These are phyloP conservation scores for Claviceps purpurea DNA, from an alignment of 2,329 filamentous ascomycete species.

Conservation along the genomic window DNA sequence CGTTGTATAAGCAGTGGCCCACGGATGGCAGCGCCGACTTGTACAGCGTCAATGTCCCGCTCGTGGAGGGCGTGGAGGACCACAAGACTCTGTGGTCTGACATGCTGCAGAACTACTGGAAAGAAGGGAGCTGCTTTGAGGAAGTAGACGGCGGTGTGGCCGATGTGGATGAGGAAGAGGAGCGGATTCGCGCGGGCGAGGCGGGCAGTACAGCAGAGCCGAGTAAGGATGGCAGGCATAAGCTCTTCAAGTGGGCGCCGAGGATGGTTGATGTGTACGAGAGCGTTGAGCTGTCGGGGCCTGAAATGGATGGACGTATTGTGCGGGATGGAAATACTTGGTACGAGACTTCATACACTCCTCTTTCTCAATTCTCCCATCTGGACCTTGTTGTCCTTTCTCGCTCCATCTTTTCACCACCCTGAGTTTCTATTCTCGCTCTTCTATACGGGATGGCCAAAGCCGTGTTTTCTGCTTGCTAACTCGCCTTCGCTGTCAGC, in stretches of 20 bases:
- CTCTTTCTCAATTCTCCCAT: neutral
- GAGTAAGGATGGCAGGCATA: constrained; percentile 49
- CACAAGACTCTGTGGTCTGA: constrained; percentile 69
- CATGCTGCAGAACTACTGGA: constrained; percentile 88
- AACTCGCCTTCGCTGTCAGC: constrained; percentile 28
- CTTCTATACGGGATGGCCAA: too few species aligned
- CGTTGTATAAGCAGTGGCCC: constrained; percentile 63
- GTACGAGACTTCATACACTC: constrained; percentile 28
- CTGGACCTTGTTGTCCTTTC: neutral
- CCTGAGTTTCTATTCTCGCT: too few species aligned
- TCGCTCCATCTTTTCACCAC: neutral
- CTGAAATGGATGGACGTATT: constrained; percentile 86
- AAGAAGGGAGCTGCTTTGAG: constrained; percentile 70
- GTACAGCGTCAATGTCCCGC: constrained; percentile 84
- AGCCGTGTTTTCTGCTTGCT: neutral
- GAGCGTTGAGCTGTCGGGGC: constrained; percentile 65
- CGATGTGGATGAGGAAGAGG: constrained; percentile 58
- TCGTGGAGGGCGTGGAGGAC: constrained; percentile 60
- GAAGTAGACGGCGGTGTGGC: constrained; percentile 56
- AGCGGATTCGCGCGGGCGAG: constrained; percentile 52
- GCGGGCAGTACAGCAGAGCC: constrained; percentile 13
- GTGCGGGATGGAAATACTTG: constrained; percentile 80
- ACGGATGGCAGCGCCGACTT: constrained; percentile 55
- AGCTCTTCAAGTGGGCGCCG: constrained; percentile 91
- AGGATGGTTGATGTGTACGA: constrained; percentile 76